Conservation (phyloP, 306 rosid genomes). For the Oemleria cerasiformis region DNA sequence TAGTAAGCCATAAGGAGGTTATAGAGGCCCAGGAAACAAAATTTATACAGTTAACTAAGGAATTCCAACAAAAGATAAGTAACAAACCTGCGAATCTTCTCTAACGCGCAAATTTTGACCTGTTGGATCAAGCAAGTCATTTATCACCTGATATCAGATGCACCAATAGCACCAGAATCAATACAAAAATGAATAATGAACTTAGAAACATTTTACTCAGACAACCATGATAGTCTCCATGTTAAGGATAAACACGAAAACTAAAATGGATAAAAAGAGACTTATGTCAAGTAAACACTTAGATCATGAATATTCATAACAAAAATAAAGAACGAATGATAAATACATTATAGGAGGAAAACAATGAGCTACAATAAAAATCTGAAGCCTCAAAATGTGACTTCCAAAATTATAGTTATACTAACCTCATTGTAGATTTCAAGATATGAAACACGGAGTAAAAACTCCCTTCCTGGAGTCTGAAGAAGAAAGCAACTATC, state of each 20-base stretch:
- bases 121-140: slow-evolving; percentile 98
- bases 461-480: slow-evolving; percentile 99
- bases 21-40: background rate
- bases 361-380: background rate
- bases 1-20: background rate
- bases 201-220: background rate
- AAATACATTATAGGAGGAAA: background rate
- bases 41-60: background rate
- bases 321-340: background rate
- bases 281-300: background rate
- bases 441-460: slow-evolving; percentile 92
- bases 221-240: background rate
- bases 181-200: slow-evolving; percentile 1
- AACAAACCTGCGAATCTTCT: slow-evolving; percentile 94
- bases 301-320: background rate
- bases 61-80: slow-evolving; percentile 11
- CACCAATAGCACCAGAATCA: slow-evolving; percentile 31
- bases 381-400: background rate
- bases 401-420: background rate
- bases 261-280: slow-evolving; percentile 9
- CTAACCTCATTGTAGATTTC: slow-evolving; percentile 97
- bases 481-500: slow-evolving; percentile 36
- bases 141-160: slow-evolving; percentile 81
- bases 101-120: slow-evolving; percentile 97
- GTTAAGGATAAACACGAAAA: background rate